A percentile compares a stretch with the other conserved stretches of the same genome.
Conservation (phyloP, 495 filamentous ascomycete species). For the Podospora didyma region DNA sequence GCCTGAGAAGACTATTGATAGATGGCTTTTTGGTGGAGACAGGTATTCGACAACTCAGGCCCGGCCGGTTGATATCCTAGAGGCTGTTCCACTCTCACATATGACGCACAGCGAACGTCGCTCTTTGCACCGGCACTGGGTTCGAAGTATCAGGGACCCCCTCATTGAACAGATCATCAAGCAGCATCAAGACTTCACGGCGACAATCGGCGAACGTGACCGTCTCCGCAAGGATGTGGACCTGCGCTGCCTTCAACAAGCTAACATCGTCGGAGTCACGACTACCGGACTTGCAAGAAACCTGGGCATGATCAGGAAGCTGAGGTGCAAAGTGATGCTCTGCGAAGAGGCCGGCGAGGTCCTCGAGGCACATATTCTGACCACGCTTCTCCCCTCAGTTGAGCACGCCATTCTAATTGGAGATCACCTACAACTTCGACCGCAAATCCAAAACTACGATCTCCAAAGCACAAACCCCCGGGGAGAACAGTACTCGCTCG, state of each 20-base stretch:
- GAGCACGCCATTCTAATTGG: slow-evolving; percentile 76
- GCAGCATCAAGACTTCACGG: slow-evolving; percentile 26
- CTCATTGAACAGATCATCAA: slow-evolving; percentile 15
- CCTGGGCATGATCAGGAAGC: slow-evolving; percentile 53
- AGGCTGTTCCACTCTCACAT: not conserved
- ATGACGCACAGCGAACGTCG: slow-evolving; percentile 20
- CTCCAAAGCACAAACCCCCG: slow-evolving; percentile 26
- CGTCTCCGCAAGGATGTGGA: slow-evolving; percentile 50
- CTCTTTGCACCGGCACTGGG: slow-evolving; percentile 43
- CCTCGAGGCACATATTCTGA: slow-evolving; percentile 65
- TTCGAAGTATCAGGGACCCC: slow-evolving; percentile 31
- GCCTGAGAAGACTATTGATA: slow-evolving; percentile 8
- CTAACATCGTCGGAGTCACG: slow-evolving; percentile 69
- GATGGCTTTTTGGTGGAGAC: slow-evolving; percentile 19
- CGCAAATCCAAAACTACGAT: slow-evolving; percentile 35
- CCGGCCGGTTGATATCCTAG: slow-evolving; percentile 18
- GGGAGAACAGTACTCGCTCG: slow-evolving; percentile 56
- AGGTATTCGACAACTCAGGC: no score
- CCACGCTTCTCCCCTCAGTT: slow-evolving; percentile 62
- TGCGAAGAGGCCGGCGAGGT: slow-evolving; percentile 80
- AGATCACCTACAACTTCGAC: slow-evolving; percentile 70
- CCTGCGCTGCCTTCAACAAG: slow-evolving; percentile 46
- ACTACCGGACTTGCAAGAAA: slow-evolving; percentile 70
- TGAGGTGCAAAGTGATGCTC: slow-evolving; percentile 64
- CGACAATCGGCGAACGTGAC: slow-evolving; percentile 24